Evolutionary conservation across 2,329 filamentous ascomycete genomes (phyloP), one percentile per base, ranked within the genome.

Genomic region (Penicillium frequentans): DNA sequence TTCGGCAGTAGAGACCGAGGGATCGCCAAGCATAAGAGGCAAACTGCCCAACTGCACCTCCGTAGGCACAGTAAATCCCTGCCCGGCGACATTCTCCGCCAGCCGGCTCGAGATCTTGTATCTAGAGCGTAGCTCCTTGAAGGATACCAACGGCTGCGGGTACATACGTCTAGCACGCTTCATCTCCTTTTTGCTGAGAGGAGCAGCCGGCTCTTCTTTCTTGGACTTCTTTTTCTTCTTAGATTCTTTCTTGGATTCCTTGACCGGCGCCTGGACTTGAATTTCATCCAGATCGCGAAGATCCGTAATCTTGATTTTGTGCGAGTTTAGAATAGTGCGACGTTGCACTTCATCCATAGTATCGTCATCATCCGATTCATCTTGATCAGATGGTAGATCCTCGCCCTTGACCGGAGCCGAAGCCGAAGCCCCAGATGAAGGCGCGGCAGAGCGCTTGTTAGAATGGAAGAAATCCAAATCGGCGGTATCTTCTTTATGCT

Each of bases 21-120:
- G 58, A 48, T 83, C 55, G 73, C 77, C 59, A 29, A 98, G 77
- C 35, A 98, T 78, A 46, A 98, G 75, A 27, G 95, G 93, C 61
- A 99, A 75, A 67, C 88, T 89, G 3, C 86, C 93, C 74, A 98
- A 84, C 73, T 99, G 95, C 13, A 99, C 93, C 75, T 98, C 93
- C 0, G 95, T 99, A 13, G 95, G 95, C 55, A 92, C 80, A 35
- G 84, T 86, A 71, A 96, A 99, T 11, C 90, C 91, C 75, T 98
- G 91, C n/a, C 85, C 82, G 14, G 84, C 80, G 29, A 99, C 80
- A 68, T 99, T 99, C 58, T 89, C 85, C 2, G 86, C 86, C 45
- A 99, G 76, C 43, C 87, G 83, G 42, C 83, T 80, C 4, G 91
- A 89, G 43, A 97, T 85, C n/a, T 82, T 83, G 75, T 93, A 96